phyloP scores from a whole-genome alignment of 2,329 filamentous ascomycete species.

The Fusarium sp. region DNA sequence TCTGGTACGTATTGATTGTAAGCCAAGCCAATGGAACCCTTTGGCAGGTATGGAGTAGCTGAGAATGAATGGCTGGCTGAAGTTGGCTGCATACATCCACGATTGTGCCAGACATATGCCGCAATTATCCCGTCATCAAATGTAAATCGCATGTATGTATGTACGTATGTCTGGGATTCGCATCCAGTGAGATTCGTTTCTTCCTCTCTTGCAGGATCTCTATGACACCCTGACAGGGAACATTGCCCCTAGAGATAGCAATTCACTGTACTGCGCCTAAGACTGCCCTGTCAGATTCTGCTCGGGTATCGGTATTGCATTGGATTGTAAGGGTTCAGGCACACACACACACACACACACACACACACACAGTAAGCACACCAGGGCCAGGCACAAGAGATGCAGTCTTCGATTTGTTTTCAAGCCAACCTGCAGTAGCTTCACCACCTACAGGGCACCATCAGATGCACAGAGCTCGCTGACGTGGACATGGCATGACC shows the following conservation, averaged over 20 bases:
- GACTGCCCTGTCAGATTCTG: constrained; percentile 11
- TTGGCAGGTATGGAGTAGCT: background rate
- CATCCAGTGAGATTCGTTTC: constrained; percentile 5
- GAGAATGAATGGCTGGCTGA: background rate
- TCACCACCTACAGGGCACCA: constrained; percentile 6
- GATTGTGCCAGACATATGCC: background rate
- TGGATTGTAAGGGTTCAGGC: constrained; percentile 10
- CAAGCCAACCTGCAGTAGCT: constrained; percentile 3
- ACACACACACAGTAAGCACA: background rate
- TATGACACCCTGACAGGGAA: constrained; percentile 19
- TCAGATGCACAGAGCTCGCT: constrained; percentile 5
- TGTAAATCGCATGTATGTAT: constrained; percentile 4
- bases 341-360: background rate
- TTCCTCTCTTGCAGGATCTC: constrained; percentile 21
- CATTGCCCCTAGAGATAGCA: background rate
- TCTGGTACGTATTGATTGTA: background rate
- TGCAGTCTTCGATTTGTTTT: constrained; percentile 7
- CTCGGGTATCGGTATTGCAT: constrained; percentile 26
- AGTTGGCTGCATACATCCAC: background rate
- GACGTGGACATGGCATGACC: constrained; percentile 37
- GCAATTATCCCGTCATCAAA: constrained; percentile 22
- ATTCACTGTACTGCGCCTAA: background rate
- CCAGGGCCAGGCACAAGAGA: constrained; percentile 5
- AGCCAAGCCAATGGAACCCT: background rate
- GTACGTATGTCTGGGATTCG: background rate